Conservation (phyloP, 2,329 filamentous ascomycete species). For the Penicillium sp. region DNA sequence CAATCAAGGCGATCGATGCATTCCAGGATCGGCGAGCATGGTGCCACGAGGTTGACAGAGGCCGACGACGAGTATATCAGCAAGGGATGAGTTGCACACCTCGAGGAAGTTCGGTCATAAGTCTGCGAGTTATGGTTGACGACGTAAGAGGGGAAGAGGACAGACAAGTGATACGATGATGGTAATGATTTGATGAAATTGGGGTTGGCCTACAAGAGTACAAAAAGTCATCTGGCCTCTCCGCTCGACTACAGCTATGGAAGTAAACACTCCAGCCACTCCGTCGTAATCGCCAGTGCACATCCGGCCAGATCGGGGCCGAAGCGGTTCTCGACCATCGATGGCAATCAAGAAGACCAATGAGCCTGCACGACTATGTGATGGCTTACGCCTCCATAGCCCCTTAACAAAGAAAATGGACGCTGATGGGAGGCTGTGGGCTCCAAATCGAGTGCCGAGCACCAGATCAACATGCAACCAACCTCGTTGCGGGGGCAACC, state of each 20-base stretch:
- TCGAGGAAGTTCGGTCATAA: background rate
- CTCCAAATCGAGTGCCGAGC: conserved; percentile 20
- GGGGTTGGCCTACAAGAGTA: background rate
- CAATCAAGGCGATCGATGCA: conserved; percentile 23
- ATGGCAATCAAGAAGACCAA: conserved; percentile 10
- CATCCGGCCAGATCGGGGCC: conserved; percentile 1
- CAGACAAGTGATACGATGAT: background rate
- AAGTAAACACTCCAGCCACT: conserved; percentile 1
- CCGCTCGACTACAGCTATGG: background rate
- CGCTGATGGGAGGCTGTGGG: background rate
- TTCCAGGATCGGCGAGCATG: conserved; percentile 31
- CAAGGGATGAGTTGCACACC: background rate
- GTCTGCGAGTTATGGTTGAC: background rate
- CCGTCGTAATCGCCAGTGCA: background rate
- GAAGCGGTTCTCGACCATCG: background rate
- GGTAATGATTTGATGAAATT: background rate
- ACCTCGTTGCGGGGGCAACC: conserved; percentile 26
- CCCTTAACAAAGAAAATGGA: conserved; percentile 17
- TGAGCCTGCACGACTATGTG: background rate
- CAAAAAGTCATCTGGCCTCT: background rate
- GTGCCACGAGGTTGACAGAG: conserved; percentile 25
- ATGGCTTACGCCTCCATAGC: conserved; percentile 8
- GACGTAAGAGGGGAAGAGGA: background rate
- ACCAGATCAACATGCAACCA: conserved; percentile 19
- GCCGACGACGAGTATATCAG: background rate